Base-by-base conservation (phyloP, 1,284 basidiomycete genomes). In the Tranzscheliella williamsii region DNA sequence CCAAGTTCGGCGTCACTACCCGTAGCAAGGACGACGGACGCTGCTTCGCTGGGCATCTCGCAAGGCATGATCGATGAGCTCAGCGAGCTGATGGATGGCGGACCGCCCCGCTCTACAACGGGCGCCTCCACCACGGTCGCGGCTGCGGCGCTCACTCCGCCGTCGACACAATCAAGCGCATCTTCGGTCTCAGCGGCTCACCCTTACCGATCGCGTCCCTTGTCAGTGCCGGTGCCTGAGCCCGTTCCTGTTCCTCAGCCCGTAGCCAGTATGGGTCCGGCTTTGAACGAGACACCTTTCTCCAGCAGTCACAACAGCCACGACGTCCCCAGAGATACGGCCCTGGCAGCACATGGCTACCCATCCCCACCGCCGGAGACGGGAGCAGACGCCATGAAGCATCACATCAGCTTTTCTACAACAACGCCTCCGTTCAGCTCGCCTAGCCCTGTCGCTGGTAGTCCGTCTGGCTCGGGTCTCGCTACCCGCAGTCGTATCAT, bases 61-160 rank as follows among this genome's bases (percentile, higher is more conserved):
- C 44, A 52, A 16, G 52, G 40, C n/a, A 68, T 52, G 34, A 53
- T 72, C 42, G 61, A 67, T 34, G 70, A 72, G 46, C 47, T 72
- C 18, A 46, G 65, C 18, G 70, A 72, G 42, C 38, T 72, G 11
- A 61, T 72, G 17, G 70, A 72, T 7, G 70, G 48, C 5, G 66
- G 27, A 4, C 8, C 26, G 5, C 27, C 17, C 3, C 47, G 43
- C 24, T 46, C 43, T 11, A 43, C 55, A 4, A 44, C 55, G 2
- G 42, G 60, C 11, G 56, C 63, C 16, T n/a, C n/a, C n/a, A n/a
- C n/a, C n/a, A n/a, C n/a, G n/a, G n/a, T n/a, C n/a, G n/a, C n/a
- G n/a, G n/a, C n/a, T n/a, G n/a, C n/a, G n/a, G n/a, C n/a, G n/a
- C n/a, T n/a, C n/a, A n/a, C n/a, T n/a, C n/a, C n/a, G n/a, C n/a